Conservation (phyloP, 2,329 filamentous ascomycete species). For the Fusarium algeriense region DNA sequence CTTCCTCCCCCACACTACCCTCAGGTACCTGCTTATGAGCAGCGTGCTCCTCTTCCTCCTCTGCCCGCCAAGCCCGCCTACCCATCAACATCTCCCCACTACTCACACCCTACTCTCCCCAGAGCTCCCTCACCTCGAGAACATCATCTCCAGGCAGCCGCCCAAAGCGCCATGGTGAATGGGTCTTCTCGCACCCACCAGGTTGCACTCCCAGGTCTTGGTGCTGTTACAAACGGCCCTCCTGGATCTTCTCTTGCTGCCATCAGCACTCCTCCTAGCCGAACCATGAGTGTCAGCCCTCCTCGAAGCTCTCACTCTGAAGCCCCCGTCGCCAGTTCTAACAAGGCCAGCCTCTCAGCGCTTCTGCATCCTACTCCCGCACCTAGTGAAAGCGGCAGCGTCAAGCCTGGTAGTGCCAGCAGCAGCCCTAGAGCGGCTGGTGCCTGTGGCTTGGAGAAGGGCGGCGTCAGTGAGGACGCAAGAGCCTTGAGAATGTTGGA, state of each 20-base stretch:
- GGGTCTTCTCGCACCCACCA: conserved; percentile 55
- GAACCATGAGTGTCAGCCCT: conserved; percentile 63
- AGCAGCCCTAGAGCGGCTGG: conserved; percentile 54
- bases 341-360: conserved; percentile 62
- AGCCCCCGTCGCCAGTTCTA: conserved; percentile 34
- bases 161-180: conserved; percentile 57
- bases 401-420: conserved; percentile 58
- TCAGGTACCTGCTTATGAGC: conserved; percentile 50
- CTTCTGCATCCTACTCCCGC: conserved; percentile 64
- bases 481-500: conserved; percentile 75
- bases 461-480: conserved; percentile 71
- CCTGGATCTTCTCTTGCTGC: conserved; percentile 45
- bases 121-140: conserved; percentile 57
- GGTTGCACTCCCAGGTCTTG: conserved; percentile 60
- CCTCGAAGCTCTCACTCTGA: conserved; percentile 56
- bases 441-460: conserved; percentile 48
- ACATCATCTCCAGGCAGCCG: conserved; percentile 59
- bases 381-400: conserved; percentile 60
- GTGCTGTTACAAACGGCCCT: conserved; percentile 49
- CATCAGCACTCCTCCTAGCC: conserved; percentile 58
- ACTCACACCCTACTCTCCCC: conserved; percentile 52
- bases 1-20: conserved; percentile 47
- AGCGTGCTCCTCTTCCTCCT: conserved; percentile 55
- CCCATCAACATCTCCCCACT: conserved; percentile 48
- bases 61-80: conserved; percentile 52